phyloP scores from a whole-genome alignment of 768 basidiomycete species.

The Podaxis rugospora region DNA sequence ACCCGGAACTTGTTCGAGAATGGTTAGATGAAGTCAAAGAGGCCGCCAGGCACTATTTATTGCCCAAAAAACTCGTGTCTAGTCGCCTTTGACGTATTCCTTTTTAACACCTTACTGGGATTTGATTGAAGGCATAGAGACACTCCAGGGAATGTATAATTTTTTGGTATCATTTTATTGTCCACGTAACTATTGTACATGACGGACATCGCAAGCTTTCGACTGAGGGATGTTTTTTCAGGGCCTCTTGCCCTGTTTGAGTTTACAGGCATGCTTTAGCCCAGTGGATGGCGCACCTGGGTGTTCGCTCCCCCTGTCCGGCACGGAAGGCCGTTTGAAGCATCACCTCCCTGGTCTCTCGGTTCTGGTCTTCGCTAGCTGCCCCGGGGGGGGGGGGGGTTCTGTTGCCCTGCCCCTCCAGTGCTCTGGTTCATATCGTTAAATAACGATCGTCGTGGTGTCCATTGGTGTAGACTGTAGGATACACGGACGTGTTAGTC shows the following conservation, averaged over 20 bases:
- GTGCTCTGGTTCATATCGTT: not conserved
- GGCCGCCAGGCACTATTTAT: constrained; percentile 29
- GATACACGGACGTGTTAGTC: too few species aligned
- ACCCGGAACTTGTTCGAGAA: constrained; percentile 34
- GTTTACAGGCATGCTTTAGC: not conserved
- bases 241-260: not conserved
- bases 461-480: too few species aligned
- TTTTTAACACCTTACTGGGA: too few species aligned
- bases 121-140: not conserved
- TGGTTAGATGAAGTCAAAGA: constrained; percentile 43
- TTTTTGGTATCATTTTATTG: not conserved
- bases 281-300: not conserved
- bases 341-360: not conserved
- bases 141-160: not conserved
- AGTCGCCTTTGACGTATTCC: not conserved
- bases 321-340: not conserved
- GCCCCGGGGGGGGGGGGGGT: not conserved
- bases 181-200: too few species aligned
- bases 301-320: not conserved
- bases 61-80: constrained; percentile 1
- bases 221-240: not conserved
- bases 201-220: too few species aligned
- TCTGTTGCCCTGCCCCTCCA: not conserved
- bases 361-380: not conserved
- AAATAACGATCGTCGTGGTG: not conserved